Conservation (phyloP, 2,329 filamentous ascomycete genomes). For the Laburnicola sp. region DNA sequence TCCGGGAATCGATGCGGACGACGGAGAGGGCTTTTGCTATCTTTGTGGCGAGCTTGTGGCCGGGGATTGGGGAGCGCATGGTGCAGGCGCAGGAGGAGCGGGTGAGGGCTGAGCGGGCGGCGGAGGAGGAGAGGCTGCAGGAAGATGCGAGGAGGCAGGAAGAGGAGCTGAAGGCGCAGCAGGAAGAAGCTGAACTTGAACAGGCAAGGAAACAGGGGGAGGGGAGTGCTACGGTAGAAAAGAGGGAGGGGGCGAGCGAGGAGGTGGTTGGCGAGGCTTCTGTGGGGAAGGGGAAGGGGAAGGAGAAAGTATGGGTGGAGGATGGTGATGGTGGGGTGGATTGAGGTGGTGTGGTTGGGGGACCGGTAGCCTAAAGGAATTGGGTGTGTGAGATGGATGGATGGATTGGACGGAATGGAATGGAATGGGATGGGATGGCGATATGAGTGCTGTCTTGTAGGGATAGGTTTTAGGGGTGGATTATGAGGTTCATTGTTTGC, state of each 20-base stretch:
- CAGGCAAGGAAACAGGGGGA: no score
- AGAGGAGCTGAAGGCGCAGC: conserved; percentile 19
- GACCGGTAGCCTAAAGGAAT: not conserved
- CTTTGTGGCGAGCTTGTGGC: conserved; percentile 65
- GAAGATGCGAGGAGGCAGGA: conserved; percentile 19
- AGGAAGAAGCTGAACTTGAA: conserved; percentile 7
- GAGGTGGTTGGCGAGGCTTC: conserved; percentile 1
- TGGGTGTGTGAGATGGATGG: not conserved
- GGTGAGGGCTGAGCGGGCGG: conserved; percentile 31
- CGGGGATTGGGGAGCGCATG: conserved; percentile 64
- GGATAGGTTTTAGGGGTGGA: no score
- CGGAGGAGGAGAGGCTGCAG: conserved; percentile 23
- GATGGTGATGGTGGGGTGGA: not conserved
- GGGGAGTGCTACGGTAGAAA: not conserved
- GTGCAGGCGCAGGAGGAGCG: conserved; percentile 59
- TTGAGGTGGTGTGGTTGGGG: not conserved
- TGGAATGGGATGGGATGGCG: no score
- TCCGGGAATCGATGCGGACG: conserved; percentile 46
- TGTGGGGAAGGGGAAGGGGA: conserved; percentile 13
- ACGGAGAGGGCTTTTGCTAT: conserved; percentile 61
- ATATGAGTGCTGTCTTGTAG: no score
- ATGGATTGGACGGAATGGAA: no score
- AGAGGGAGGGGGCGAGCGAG: conserved; percentile 10
- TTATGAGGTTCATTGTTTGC: no score
- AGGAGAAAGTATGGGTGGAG: conserved; percentile 7